Evolutionary conservation across 805 yeast species (phyloP), one percentile per base, ranked within the genome.

Genomic region (Brettanomyces naardenensis): DNA sequence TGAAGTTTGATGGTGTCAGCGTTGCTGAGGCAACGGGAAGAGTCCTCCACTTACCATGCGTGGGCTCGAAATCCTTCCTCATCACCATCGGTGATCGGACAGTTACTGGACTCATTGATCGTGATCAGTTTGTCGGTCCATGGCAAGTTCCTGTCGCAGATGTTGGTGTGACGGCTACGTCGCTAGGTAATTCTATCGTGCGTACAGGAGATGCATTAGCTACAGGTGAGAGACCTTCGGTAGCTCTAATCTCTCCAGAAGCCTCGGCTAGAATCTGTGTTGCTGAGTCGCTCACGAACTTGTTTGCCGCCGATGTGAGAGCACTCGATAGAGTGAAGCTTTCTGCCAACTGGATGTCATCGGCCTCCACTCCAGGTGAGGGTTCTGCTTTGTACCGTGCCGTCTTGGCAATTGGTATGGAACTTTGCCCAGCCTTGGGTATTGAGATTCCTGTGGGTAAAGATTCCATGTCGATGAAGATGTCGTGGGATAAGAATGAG

Each of bases 121-220:
- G 98, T 59, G 98, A 92, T 61, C 98, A 92, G 67, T 80, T 89
- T 80, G 97, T 92, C 43, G 98, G 98, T 28, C 97, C 97, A 56
- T 92, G 97, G 97, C 99, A 92, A 69, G 92, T 84, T 7, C 98
- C 99, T 35, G 97, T 92, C 23, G 92, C 97, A 14, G 97, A 92
- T 58, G 97, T 89, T 39, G 97, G 95, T 65, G 96, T 92, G 38
- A 89, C 97, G 19, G 82, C 83, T 42, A 80, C 97, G 0, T 83
- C 96, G 2, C 69, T 87, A 36, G 96, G 96, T 55, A 82, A 78
- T 37, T 68, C 71, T 5, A 58, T 82, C 36, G 61, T 80, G 44
- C 47, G 64, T 3, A 80, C 94, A n/a, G 99, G 99, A 69, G 99
- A 92, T 66, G 95, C 97, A 6, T 65, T 92, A 65, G 89, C 97